Base-by-base conservation (phyloP, 371 early-diverging fungal species). In the Cladochytrium tenue region DNA sequence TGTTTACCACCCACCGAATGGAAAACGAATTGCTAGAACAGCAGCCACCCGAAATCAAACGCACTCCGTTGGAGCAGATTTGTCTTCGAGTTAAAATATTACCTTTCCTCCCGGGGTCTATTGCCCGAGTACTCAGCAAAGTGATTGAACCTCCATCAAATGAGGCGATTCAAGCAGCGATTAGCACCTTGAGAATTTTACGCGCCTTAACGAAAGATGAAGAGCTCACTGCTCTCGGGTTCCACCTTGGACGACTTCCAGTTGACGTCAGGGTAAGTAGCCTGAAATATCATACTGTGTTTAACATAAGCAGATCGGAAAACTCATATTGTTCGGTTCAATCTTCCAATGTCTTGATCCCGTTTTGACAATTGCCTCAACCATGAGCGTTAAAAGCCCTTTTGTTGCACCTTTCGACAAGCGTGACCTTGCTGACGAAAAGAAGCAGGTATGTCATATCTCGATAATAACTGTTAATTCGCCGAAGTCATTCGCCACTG, bases 181-280 rank as follows among this genome's bases (percentile, higher is more conserved):
- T 79, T 20, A 23, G 31, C 25, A 71, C 80, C 1, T 58, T 79
- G 7, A 58, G 73, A 2, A 67, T 56, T 1, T 55, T 76, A 3
- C 52, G 66, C 58, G 77, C 80, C 1, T 51, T 79, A 3, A 71
- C 76, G 0, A 53, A 73, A 34, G 66, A 78, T 0, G 87, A 90
- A 66, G 73, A 80, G 5, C 72, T 99, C 61, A 97, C 97, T 1
- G 88, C 95, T 1, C 75, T 97, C 1, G 99, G 99, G 2, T 79
- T 83, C 26, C 93, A 93, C 74, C 77, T 99, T 81, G 92, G 93
- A 1, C 81, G 86, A 32, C 83, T 95, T 68, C 96, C 97, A 1
- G 89, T 96, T n/a, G 93, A 95, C 73, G 80, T 95, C 20, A 81
- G 78, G 33, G 73, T 73, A 57, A 56, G 63, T n/a, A n/a, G n/a